Evolutionary conservation across 495 filamentous ascomycete genomes (phyloP), one percentile per base, ranked within the genome.

Genomic region (Massariosphaeria phaeospora): DNA sequence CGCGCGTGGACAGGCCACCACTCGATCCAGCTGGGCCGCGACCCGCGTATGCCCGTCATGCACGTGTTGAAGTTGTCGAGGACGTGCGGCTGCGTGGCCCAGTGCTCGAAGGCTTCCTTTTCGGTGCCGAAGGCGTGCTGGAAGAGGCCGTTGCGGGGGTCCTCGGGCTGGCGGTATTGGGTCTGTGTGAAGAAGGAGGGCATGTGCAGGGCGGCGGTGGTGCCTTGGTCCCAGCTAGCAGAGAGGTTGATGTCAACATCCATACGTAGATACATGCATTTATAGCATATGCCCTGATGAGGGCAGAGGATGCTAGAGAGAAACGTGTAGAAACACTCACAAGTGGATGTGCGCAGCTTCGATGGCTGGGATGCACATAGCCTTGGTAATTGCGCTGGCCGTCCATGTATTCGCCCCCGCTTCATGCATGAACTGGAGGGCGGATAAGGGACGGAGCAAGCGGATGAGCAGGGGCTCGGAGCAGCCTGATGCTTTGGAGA

Each of bases 1-100:
- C 11, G 40, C 8, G 10, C 17, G 8, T 33, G 3, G 24, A 47
- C 44, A n/a, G 44, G 44, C 24, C 24, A 47, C 44, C 44, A 47
- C 15, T 80, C 76, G 57, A 79, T 71, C 79, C 78, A 83, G 25
- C 69, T 72, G 9, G 76, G 69, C 3, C 73, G 70, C 0, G 76
- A 77, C 1, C 72, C 67, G 31, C 68, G 67, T 59, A 76, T 79
- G 17, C 66, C 77, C 5, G 67, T 65, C 76, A 80, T 79, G 59
- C 75, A 73, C 43, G 71, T 66, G 59, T 73, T 79, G 67, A 82
- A 80, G 12, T 71, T 64, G 11, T 57, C 46, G 17, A 18, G 10
- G 5, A 15, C 12, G 3, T 11, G 23, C 3, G 48, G 49, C 8
- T 53, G 18, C 3, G n/a, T 24, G 3, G 11, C 8, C 18, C 60